Base-by-base conservation (phyloP, 345 rosid species). In the Linum lewisii region DNA sequence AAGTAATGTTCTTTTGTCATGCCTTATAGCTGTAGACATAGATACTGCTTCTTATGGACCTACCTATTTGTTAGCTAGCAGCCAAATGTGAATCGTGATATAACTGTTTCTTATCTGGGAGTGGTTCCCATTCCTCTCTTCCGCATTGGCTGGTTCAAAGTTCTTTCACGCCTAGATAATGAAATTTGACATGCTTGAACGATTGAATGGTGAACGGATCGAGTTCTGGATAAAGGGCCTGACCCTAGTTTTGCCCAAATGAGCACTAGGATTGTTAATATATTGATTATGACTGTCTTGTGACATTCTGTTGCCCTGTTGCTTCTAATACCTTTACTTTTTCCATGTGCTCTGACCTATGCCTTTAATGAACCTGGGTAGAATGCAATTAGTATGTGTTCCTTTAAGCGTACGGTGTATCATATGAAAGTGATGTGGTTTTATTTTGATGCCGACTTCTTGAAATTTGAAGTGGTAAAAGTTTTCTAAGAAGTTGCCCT, bases 1-100 rank as follows among this genome's bases (percentile, higher is more conserved):
- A 89, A 88, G 99, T 89, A 66, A 2, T 42, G 15, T 42, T 42
- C 47, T 42, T 3, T 42, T n/a, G n/a, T n/a, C n/a, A n/a, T n/a
- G n/a, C 47, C 47, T 52, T 18, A 16, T 19, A 62, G 21, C 2
- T 4, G 4, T 50, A 61, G 23, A 11, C 8, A 4, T 21, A 18
- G 57, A 26, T 32, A 24, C 42, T 23, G 16, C 24, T 20, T 45
- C 32, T 49, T n/a, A n/a, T n/a, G n/a, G n/a, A n/a, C 34, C 37
- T 25, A 55, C 47, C 36, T 6, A 13, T 44, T 54, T 25, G 18
- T 20, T 51, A 36, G 9, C 38, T 7, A 25, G 24, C 26, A 11
- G 26, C 36, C 24, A 16, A 42, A 42, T 42, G 14, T 3, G 11
- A 9, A 7, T 42, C 7, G 34, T 29, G n/a, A 5, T 29, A 29